Percentiles rank a stretch among this genome's conserved stretches.
phyloP scores from a whole-genome alignment of 768 basidiomycete species.

The Imleria badia region DNA sequence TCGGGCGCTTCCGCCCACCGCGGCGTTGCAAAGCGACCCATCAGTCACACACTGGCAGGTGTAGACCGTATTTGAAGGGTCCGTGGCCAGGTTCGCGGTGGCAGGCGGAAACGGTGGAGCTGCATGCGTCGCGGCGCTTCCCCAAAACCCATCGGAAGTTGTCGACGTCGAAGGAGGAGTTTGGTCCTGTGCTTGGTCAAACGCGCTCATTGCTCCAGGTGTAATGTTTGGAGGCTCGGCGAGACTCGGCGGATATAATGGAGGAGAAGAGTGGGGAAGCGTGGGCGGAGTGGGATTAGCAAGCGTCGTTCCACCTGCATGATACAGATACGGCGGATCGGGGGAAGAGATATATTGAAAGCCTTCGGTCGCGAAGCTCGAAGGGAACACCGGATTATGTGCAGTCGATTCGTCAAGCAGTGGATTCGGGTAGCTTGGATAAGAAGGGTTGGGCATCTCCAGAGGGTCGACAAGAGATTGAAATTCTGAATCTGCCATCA shows the following conservation, averaged over 20 bases:
- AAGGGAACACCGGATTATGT: neutral
- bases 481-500: neutral
- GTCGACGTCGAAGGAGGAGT: neutral
- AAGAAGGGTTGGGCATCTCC: neutral
- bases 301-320: neutral
- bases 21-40: conserved; percentile 1
- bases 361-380: neutral
- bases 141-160: neutral
- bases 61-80: neutral
- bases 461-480: neutral
- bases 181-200: neutral
- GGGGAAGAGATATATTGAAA: neutral
- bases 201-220: neutral
- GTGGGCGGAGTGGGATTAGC: neutral
- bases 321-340: neutral
- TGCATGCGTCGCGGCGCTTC: neutral
- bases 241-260: neutral
- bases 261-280: neutral
- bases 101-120: neutral
- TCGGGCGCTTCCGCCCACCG: neutral
- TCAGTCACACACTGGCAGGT: conserved; percentile 2
- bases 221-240: neutral
- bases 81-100: neutral
- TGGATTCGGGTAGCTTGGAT: neutral
- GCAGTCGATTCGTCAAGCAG: neutral